These are phyloP conservation scores for Globisporangium abappressorium DNA, from an alignment of 352 stramenopile genomes.

Conservation along the genomic window DNA sequence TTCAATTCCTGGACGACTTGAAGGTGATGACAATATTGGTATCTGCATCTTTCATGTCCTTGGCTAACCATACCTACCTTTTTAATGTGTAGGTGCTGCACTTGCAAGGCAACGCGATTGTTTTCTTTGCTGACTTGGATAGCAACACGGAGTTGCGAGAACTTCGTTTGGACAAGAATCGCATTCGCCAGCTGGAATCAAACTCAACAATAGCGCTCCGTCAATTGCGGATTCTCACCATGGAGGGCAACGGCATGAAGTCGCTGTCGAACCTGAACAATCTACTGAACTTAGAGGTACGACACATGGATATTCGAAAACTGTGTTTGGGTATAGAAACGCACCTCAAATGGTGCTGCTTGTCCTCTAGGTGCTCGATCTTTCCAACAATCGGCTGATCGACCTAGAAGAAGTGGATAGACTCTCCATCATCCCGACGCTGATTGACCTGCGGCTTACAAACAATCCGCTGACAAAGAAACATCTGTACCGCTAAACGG, in stretches of 20 bases:
- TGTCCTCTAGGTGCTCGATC: slow-evolving; percentile 46
- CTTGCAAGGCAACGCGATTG: slow-evolving; percentile 81
- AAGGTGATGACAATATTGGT: slow-evolving; percentile 34
- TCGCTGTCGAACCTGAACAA: slow-evolving; percentile 66
- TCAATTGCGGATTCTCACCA: slow-evolving; percentile 51
- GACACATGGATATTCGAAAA: not conserved
- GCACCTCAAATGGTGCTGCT: not conserved
- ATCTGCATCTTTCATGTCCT: not conserved
- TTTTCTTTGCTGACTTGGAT: slow-evolving; percentile 58
- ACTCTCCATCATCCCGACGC: slow-evolving; percentile 44
- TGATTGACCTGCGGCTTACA: slow-evolving; percentile 56
- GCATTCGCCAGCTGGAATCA: slow-evolving; percentile 74
- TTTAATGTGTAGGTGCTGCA: slow-evolving; percentile 46
- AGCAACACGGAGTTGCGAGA: slow-evolving; percentile 62
- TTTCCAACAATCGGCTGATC: slow-evolving; percentile 72
- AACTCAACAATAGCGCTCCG: slow-evolving; percentile 43
- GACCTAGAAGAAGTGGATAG: slow-evolving; percentile 85
- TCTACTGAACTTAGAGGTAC: slow-evolving; percentile 66
- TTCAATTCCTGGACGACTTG: slow-evolving; percentile 64
- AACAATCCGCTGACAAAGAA: slow-evolving; percentile 84
- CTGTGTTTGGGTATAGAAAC: not conserved
- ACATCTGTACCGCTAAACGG: slow-evolving; percentile 72
- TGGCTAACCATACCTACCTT: not conserved
- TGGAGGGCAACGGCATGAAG: slow-evolving; percentile 83
- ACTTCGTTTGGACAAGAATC: slow-evolving; percentile 79